These are phyloP conservation scores for Chenopodium formosanum DNA, from an alignment of 148 eudicot genomes.

Conservation along the genomic window DNA sequence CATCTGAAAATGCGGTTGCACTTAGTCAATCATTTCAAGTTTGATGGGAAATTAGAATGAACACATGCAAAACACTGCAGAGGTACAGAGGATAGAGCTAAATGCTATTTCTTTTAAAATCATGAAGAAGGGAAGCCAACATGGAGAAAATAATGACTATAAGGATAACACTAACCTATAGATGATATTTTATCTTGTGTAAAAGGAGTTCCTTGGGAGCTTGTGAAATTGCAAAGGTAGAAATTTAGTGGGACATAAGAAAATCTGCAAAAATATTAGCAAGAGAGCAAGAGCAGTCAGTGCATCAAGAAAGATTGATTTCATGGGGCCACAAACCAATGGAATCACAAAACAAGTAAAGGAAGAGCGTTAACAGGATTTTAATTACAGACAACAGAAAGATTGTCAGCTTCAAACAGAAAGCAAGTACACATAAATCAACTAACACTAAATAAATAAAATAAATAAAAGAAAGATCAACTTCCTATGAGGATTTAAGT, in stretches of 20 bases:
- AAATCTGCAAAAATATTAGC: slow-evolving; percentile 51
- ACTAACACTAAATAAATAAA: not conserved
- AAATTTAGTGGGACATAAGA: slow-evolving; percentile 61
- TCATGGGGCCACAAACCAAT: not conserved
- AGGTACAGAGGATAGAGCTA: not conserved
- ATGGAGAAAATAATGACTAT: slow-evolving; percentile 5
- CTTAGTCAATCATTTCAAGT: not conserved
- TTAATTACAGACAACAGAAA: not conserved
- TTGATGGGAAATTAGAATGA: not conserved
- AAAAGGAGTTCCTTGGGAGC: slow-evolving; percentile 48
- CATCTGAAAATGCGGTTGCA: not conserved
- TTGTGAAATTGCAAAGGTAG: slow-evolving; percentile 44
- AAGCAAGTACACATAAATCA: not conserved
- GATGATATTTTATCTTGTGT: slow-evolving; percentile 53
- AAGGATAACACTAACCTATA: slow-evolving; percentile 52
- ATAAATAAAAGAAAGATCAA: not conserved
- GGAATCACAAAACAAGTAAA: not conserved
- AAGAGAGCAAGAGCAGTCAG: slow-evolving; percentile 15
- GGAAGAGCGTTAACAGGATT: not conserved
- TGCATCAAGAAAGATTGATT: not conserved
- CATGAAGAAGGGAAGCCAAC: not conserved
- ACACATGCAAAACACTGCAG: not conserved
- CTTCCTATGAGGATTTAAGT: not conserved
- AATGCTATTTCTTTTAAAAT: not conserved
- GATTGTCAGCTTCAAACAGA: not conserved